Evolutionary conservation across 2,329 filamentous ascomycete genomes (phyloP), one percentile per base, ranked within the genome.

Genomic region (Aureobasidium uvarum): DNA sequence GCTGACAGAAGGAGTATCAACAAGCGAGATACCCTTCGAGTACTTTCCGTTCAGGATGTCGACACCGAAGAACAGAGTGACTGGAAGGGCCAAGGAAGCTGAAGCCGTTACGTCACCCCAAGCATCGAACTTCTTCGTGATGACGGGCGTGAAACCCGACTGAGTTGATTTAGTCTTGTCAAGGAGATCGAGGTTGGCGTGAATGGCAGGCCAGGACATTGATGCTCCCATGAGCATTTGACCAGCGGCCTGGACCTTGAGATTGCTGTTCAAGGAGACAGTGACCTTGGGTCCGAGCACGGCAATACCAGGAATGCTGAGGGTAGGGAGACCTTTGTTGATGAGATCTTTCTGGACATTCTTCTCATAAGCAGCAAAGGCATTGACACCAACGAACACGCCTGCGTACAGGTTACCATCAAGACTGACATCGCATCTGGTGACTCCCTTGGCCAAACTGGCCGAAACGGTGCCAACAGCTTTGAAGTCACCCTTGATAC

Each of bases 371-470:
- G 59, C 51, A 3, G 66, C 52, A 31, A 65, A 67, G 3, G 67
- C 67, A 39, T 68, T 67, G 54, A 68, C 64, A 14, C 67, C 67
- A 23, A 68, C 62, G 54, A 60, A 66, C 5, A 66, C 64, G n/a
- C 66, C 64, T n/a, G 64, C 66, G 11, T 67, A 62, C 39, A 68
- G 52, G 39, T 66, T 66, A 7, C 67, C 67, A 14, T 46, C 36
- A 6, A 68, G 39, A 20, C 50, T 60, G 25, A 68, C 65, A 28
- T 51, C 48, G n/a, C 63, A 59, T 41, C 64, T 66, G 48, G 64
- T 68, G 20, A 67, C 25, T 3, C 67, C 66, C 6, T 56, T 60
- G n/a, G 64, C 51, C 13, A 56, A 33, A 16, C 60, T 65, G 58
- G 63, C 66, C 6, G 63, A 65, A 38, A 68, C 59, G 33, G 66